A percentile compares a stretch with the other conserved stretches of the same genome.
Conservation (phyloP, 495 filamentous ascomycete genomes). For the Trichoderma reesei region DNA sequence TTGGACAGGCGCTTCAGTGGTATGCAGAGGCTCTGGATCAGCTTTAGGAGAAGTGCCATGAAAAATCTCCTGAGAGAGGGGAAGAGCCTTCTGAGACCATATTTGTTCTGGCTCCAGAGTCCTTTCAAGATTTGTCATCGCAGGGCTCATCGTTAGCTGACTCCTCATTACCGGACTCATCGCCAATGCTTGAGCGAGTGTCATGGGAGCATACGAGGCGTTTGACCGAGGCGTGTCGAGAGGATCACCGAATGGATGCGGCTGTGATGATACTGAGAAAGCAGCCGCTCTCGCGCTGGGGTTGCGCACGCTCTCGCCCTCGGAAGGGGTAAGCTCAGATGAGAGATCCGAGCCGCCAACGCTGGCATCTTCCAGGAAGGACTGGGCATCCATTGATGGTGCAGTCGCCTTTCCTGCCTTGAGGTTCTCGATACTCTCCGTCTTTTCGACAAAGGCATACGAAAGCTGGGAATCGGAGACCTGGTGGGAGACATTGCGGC, state of each 20-base stretch:
- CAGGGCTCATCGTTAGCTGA: slow-evolving; percentile 14
- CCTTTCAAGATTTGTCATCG: slow-evolving; percentile 27
- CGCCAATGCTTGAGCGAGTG: slow-evolving; percentile 50
- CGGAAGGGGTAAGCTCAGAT: slow-evolving; percentile 62
- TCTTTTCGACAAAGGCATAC: slow-evolving; percentile 40
- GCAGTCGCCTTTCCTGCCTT: slow-evolving; percentile 19
- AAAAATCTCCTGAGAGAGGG: slow-evolving; percentile 38
- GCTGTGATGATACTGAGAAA: slow-evolving; percentile 17
- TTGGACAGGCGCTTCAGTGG: slow-evolving; percentile 29
- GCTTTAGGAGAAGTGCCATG: slow-evolving; percentile 12
- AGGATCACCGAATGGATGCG: slow-evolving; percentile 49
- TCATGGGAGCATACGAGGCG: slow-evolving; percentile 73
- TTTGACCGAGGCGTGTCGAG: slow-evolving; percentile 25
- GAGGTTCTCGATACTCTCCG: slow-evolving; percentile 33
- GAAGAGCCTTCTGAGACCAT: slow-evolving; percentile 37
- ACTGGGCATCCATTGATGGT: slow-evolving; percentile 30
- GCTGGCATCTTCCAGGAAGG: slow-evolving; percentile 58
- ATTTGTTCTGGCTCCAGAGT: slow-evolving; percentile 30
- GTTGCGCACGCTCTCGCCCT: slow-evolving; percentile 45
- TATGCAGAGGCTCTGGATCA: slow-evolving; percentile 19
- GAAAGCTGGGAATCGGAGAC: slow-evolving; percentile 27
- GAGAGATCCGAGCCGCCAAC: slow-evolving; percentile 68
- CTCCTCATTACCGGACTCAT: slow-evolving; percentile 28
- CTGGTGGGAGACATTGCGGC: slow-evolving; percentile 1
- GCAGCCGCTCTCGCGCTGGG: slow-evolving; percentile 15